Evolutionary conservation across 192 early-diverging fungal species (phyloP).

Genomic region (Oehlia diaphana): DNA sequence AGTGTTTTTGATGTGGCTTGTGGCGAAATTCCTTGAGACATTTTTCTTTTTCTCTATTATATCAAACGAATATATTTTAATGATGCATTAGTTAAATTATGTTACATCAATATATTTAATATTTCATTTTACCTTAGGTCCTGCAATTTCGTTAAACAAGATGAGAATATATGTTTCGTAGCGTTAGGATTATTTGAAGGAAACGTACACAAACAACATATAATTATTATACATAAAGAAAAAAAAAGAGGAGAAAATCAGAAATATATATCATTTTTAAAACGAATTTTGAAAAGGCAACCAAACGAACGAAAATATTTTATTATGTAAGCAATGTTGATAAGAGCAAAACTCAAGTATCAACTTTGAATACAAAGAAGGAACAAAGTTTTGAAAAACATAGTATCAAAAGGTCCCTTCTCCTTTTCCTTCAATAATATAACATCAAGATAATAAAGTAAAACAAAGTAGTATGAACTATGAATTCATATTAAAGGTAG

Average conservation of each 20-base stretch:
- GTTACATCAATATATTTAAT: background rate
- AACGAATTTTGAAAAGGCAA: background rate
- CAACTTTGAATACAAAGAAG: slow-evolving; percentile 8
- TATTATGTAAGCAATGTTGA: slow-evolving; percentile 11
- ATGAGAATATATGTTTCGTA: no score
- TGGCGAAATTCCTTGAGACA: background rate
- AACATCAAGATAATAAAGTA: background rate
- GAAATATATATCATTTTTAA: slow-evolving; percentile 4
- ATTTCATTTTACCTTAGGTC: background rate
- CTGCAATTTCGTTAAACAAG: background rate
- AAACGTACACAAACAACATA: background rate
- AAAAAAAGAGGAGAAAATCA: background rate
- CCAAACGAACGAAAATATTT: background rate
- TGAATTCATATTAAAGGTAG: background rate
- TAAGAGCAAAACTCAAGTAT: background rate
- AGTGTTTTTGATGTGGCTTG: no score
- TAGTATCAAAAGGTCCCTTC: background rate
- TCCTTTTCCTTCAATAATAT: background rate
- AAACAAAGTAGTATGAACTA: background rate
- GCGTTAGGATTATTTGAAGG: background rate
- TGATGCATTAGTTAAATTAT: background rate
- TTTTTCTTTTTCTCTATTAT: background rate
- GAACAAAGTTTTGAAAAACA: background rate
- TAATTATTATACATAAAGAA: background rate
- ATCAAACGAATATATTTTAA: background rate